Evolutionary conservation across 2,329 filamentous ascomycete genomes (phyloP), one percentile per base, ranked within the genome.

Genomic region (Fusarium torreyae): DNA sequence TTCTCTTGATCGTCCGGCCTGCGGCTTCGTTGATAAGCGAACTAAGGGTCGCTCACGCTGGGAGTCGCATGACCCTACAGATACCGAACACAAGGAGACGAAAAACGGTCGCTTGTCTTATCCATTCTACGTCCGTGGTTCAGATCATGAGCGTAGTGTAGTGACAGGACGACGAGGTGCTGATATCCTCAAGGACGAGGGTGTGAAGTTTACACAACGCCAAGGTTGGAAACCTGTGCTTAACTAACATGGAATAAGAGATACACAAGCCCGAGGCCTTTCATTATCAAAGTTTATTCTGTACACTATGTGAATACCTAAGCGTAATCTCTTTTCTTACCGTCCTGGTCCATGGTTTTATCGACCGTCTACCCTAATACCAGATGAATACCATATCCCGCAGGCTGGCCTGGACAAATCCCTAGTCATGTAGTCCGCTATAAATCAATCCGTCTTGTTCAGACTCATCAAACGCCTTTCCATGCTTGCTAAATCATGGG

Each of bases 141-240:
- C 84, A 7, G 87, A 90, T 3, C 70, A 81, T 38, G 91, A 93
- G 78, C 82, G 84, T n/a, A 93, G 90, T 73, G 80, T 92, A 4
- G 82, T 93, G 5, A 93, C 90, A 3, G 89, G 89, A 2, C 81
- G 90, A 53, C 79, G 81, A 11, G 88, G 86, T 3, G 77, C 75
- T 6, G 88, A 92, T 24, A 84, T 92, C 5, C 80, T 93, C 46
- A 76, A 73, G 22, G 89, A 92, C 69, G 89, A 91, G 71, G 85
- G 85, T 0, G 87, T 92, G 3, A 83, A 82, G 2, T 92, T 87
- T 75, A 75, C 86, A 7, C 83, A 83, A 6, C 81, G 90, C 55
- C 87, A 85, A 73, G 88, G 88, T 7, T 92, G 90, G 90, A 83
- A 72, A 42, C 78, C 83, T 5, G 78, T 85, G 5, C 46, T 85